Conservation (phyloP, 129 eudicot species). For the Tagetes erecta region DNA sequence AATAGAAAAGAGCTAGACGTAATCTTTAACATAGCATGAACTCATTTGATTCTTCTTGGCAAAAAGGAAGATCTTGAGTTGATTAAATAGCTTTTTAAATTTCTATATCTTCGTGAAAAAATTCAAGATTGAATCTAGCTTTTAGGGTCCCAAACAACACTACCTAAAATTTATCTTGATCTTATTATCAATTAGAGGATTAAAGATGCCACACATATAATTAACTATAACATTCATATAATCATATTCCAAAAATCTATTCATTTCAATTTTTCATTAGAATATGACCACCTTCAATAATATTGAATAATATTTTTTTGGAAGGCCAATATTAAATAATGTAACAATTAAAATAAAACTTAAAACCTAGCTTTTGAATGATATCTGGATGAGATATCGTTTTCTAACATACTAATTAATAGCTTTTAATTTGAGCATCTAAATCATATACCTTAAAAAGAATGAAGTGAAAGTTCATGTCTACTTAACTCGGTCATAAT, state of each 20-base stretch:
- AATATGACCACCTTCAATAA: neutral
- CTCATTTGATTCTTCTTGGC: neutral
- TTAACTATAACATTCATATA: too few relatives aligned
- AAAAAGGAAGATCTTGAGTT: neutral
- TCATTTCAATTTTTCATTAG: too few relatives aligned
- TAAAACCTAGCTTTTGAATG: neutral
- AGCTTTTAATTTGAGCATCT: conserved; percentile 29
- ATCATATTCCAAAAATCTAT: too few relatives aligned
- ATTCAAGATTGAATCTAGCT: too few relatives aligned
- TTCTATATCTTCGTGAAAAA: neutral
- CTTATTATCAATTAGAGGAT: too few relatives aligned
- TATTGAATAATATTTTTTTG: too few relatives aligned
- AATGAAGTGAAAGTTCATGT: conserved; percentile 22
- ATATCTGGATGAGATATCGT: neutral
- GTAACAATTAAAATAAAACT: neutral
- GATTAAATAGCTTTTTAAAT: neutral
- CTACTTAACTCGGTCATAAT: neutral
- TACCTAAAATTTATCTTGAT: too few relatives aligned
- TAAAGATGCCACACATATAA: too few relatives aligned
- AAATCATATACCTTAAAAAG: conserved; percentile 29
- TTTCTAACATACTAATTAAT: conserved; percentile 9
- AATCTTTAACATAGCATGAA: neutral
- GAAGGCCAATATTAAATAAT: neutral
- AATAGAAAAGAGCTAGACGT: neutral
- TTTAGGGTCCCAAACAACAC: too few relatives aligned